These are phyloP conservation scores for Blepharisma stoltei DNA, from an alignment of 73 alveolate genomes.

Conservation along the genomic window DNA sequence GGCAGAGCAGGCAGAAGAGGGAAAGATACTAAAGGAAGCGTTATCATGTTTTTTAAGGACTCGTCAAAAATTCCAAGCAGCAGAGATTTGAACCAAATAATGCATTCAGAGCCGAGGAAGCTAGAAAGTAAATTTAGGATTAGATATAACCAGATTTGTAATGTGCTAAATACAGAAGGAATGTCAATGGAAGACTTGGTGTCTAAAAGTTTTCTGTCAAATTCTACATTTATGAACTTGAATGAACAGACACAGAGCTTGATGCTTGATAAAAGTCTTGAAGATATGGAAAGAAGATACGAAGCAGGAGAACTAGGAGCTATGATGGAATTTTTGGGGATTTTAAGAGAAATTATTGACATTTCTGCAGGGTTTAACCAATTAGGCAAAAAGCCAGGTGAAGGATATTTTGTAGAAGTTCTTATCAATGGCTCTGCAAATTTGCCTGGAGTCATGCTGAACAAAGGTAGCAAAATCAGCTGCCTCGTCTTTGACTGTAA, in stretches of 20 bases:
- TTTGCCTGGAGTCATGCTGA: neutral
- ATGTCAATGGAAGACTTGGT: slow-evolving; percentile 48
- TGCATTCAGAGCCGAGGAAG: slow-evolving; percentile 48
- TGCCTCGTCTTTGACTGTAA: too few relatives aligned
- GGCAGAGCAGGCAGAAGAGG: slow-evolving; percentile 99
- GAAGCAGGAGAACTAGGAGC: neutral
- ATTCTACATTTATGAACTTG: slow-evolving; percentile 25
- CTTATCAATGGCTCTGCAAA: slow-evolving; percentile 12
- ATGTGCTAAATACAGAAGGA: slow-evolving; percentile 58
- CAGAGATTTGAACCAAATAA: slow-evolving; percentile 45
- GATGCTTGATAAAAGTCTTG: neutral
- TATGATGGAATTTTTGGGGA: neutral
- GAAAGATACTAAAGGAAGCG: slow-evolving; percentile 88
- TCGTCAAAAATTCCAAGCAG: slow-evolving; percentile 39
- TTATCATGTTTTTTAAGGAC: slow-evolving; percentile 63
- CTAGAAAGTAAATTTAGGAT: slow-evolving; percentile 67
- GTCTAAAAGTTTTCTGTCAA: slow-evolving; percentile 57
- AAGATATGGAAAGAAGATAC: neutral
- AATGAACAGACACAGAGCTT: too few relatives aligned
- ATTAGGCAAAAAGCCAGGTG: neutral
- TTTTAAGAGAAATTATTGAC: neutral
- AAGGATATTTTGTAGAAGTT: slow-evolving; percentile 10
- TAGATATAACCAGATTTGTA: slow-evolving; percentile 56
- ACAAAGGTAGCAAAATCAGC: too few relatives aligned
- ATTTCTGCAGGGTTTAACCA: neutral